Conservation (phyloP, 257 asterid species). For the Penstemon barbatus region DNA sequence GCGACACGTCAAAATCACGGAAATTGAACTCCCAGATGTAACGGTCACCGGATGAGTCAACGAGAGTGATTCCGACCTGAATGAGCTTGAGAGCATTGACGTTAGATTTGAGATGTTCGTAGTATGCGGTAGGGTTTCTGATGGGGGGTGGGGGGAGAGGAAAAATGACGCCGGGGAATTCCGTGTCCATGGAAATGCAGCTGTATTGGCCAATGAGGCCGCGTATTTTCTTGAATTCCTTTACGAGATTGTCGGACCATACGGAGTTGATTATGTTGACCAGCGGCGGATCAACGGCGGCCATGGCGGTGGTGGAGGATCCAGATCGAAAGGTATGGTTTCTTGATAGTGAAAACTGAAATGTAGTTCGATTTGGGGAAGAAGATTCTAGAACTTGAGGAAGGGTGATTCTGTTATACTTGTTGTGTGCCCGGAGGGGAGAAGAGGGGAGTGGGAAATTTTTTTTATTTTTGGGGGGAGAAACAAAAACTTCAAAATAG, state of each 20-base stretch:
- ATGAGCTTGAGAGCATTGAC: conserved; percentile 77
- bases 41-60: conserved; percentile 58
- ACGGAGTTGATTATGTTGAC: conserved; percentile 45
- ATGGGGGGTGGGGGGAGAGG: conserved; percentile 40
- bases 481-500: too few relatives aligned
- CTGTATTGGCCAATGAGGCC: conserved; percentile 34
- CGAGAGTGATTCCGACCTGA: conserved; percentile 77
- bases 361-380: too few relatives aligned
- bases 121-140: conserved; percentile 45
- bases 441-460: too few relatives aligned
- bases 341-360: too few relatives aligned
- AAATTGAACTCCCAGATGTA: conserved; percentile 80
- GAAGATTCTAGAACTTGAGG: too few relatives aligned
- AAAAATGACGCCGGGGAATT: conserved; percentile 55
- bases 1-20: conserved; percentile 57
- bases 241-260: conserved; percentile 43
- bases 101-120: conserved; percentile 56
- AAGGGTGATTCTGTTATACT: too few relatives aligned
- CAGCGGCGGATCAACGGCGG: conserved; percentile 18
- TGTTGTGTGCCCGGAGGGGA: too few relatives aligned
- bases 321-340: conserved; percentile 25
- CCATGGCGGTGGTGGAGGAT: conserved; percentile 33
- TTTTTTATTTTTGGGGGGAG: too few relatives aligned
- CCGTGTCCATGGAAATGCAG: conserved; percentile 56
- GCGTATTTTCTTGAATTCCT: conserved; percentile 44